Percentiles rank a stretch among this genome's conserved stretches.
These are phyloP conservation scores for Podosphaera leucotricha DNA, from an alignment of 2,329 filamentous ascomycete species.

Conservation along the genomic window DNA sequence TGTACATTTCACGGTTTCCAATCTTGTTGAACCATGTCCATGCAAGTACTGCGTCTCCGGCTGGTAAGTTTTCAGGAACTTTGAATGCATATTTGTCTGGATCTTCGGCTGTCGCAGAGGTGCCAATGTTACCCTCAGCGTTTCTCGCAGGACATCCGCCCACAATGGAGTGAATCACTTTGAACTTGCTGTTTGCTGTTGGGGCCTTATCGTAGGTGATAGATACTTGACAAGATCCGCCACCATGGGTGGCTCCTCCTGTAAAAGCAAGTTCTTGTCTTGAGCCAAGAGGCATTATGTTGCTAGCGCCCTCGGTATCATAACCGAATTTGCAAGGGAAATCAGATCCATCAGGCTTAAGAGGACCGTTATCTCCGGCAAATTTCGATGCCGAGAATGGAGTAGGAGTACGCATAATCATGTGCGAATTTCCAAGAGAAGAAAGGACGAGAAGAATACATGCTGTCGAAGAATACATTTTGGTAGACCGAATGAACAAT, in stretches of 20 bases:
- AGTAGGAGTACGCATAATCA: slow-evolving; percentile 44
- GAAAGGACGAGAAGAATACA: slow-evolving; percentile 32
- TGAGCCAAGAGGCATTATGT: slow-evolving; percentile 40
- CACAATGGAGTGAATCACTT: slow-evolving; percentile 71
- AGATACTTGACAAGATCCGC: slow-evolving; percentile 76
- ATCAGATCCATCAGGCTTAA: slow-evolving; percentile 33
- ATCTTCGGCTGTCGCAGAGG: slow-evolving; percentile 20
- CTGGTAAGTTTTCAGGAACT: slow-evolving; percentile 46
- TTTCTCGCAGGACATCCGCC: slow-evolving; percentile 57
- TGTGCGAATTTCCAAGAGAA: slow-evolving; percentile 44
- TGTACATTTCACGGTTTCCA: slow-evolving; percentile 91
- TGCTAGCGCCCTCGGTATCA: slow-evolving; percentile 24
- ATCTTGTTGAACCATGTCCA: slow-evolving; percentile 93
- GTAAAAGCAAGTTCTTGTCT: slow-evolving; percentile 36
- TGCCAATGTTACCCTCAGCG: slow-evolving; percentile 31
- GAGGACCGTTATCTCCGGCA: slow-evolving; percentile 33
- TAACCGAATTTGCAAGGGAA: slow-evolving; percentile 64
- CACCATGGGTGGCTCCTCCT: slow-evolving; percentile 62
- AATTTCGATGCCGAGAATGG: slow-evolving; percentile 31
- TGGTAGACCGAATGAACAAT: slow-evolving; percentile 2
- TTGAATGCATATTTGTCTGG: slow-evolving; percentile 42
- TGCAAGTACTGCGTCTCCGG: slow-evolving; percentile 58
- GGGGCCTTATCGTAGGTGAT: slow-evolving; percentile 57
- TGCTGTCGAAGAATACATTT: slow-evolving; percentile 27
- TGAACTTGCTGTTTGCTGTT: slow-evolving; percentile 45